These are phyloP conservation scores for Geranium brycei DNA, from an alignment of 345 rosid genomes.

Conservation along the genomic window DNA sequence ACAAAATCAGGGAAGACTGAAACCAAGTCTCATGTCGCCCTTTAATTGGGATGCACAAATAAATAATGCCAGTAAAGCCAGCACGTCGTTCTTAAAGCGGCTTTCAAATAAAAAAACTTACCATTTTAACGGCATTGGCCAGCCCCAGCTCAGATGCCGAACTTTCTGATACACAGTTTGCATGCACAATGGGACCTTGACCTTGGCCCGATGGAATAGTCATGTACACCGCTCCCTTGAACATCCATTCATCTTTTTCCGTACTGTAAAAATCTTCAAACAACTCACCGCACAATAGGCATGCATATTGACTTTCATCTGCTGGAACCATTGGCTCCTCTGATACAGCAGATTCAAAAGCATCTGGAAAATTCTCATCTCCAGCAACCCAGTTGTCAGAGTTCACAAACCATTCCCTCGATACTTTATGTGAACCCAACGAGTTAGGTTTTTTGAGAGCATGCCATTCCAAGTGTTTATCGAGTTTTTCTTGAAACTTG, in stretches of 20 bases:
- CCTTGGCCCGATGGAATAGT: slow-evolving; percentile 16
- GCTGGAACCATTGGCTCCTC: slow-evolving; percentile 48
- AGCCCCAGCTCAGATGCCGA: slow-evolving; percentile 42
- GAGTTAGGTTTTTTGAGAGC: slow-evolving; percentile 27
- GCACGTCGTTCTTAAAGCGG: not conserved
- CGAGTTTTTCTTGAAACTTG: slow-evolving; percentile 48
- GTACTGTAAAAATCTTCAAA: slow-evolving; percentile 72
- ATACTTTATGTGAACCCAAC: slow-evolving; percentile 15
- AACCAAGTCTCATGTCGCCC: not conserved
- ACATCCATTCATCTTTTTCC: slow-evolving; percentile 63
- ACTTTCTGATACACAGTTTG: slow-evolving; percentile 38
- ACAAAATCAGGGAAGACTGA: not conserved
- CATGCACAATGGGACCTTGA: slow-evolving; percentile 57
- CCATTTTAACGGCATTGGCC: slow-evolving; percentile 42
- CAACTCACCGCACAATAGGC: slow-evolving; percentile 75
- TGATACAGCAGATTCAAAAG: slow-evolving; percentile 22
- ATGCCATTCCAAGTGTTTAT: slow-evolving; percentile 74
- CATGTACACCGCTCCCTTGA: slow-evolving; percentile 58
- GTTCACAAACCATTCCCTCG: slow-evolving; percentile 64
- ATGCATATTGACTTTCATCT: slow-evolving; percentile 74
- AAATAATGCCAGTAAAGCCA: not conserved
- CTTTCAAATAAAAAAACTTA: slow-evolving; percentile 15
- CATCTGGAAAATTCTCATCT: slow-evolving; percentile 24
- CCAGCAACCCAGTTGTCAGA: slow-evolving; percentile 55
- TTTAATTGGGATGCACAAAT: too few species aligned